Evolutionary conservation across 2,329 filamentous ascomycete species (phyloP).

Genomic region (Claviceps monticola): DNA sequence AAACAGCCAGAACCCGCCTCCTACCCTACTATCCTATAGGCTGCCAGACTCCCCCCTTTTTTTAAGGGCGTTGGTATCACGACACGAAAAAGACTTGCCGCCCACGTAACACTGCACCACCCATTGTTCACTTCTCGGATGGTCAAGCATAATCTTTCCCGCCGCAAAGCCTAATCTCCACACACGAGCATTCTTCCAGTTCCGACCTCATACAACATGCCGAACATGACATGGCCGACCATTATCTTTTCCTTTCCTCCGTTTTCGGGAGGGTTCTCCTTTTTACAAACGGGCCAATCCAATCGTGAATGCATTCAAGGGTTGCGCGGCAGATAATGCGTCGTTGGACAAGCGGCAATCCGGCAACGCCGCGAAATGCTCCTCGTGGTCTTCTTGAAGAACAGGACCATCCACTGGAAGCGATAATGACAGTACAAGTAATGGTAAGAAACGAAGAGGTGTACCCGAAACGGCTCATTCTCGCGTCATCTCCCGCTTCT

Average conservation of each 20-base stretch:
- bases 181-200: not conserved
- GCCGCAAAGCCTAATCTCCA: not conserved
- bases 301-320: too few relatives aligned
- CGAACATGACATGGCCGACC: not conserved
- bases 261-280: too few relatives aligned
- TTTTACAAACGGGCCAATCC: too few relatives aligned
- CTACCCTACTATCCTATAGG: too few relatives aligned
- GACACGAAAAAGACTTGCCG: not conserved
- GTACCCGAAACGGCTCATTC: not conserved
- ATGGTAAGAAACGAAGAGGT: not conserved
- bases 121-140: not conserved
- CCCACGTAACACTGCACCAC: conserved; percentile 1
- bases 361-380: too few relatives aligned
- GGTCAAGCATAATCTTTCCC: not conserved
- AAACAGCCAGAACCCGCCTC: too few relatives aligned
- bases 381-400: too few relatives aligned
- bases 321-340: too few relatives aligned
- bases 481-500: not conserved
- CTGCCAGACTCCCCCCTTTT: not conserved
- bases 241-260: too few relatives aligned
- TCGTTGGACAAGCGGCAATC: too few relatives aligned
- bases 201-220: not conserved
- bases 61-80: not conserved
- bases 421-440: not conserved
- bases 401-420: not conserved